Evolutionary conservation across 441 rosid genomes (phyloP).

Genomic region (Arabidopsis hybrid): DNA sequence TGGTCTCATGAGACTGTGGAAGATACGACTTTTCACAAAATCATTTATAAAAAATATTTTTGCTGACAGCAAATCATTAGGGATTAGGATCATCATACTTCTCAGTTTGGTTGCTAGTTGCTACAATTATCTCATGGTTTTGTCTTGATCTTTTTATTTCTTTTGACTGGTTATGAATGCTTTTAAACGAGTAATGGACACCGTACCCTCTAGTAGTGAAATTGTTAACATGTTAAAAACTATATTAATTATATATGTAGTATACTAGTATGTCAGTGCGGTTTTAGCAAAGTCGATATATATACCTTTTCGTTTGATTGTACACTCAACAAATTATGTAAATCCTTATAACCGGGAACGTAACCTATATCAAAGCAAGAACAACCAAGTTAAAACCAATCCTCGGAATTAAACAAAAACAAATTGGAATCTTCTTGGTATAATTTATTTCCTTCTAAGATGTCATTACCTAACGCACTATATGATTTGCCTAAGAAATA

Average conservation of each 20-base stretch:
- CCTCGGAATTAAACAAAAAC: background rate
- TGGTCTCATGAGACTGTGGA: constrained; percentile 15
- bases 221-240: background rate
- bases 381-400: background rate
- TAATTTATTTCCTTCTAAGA: background rate
- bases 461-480: background rate
- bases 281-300: background rate
- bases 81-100: constrained; percentile 13
- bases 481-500: background rate
- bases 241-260: background rate
- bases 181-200: background rate
- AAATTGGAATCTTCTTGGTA: background rate
- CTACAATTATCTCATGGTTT: constrained; percentile 3
- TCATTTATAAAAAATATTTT: constrained; percentile 13
- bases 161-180: constrained; percentile 5
- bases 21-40: constrained; percentile 35
- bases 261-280: background rate
- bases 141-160: background rate
- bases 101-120: constrained; percentile 6
- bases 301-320: no score
- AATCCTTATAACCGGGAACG: background rate
- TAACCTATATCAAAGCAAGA: no score
- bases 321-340: no score
- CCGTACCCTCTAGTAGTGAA: background rate
- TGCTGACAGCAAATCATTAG: constrained; percentile 34